Base-by-base conservation (phyloP, 192 early-diverging fungal species). In the Coemansia sp. region DNA sequence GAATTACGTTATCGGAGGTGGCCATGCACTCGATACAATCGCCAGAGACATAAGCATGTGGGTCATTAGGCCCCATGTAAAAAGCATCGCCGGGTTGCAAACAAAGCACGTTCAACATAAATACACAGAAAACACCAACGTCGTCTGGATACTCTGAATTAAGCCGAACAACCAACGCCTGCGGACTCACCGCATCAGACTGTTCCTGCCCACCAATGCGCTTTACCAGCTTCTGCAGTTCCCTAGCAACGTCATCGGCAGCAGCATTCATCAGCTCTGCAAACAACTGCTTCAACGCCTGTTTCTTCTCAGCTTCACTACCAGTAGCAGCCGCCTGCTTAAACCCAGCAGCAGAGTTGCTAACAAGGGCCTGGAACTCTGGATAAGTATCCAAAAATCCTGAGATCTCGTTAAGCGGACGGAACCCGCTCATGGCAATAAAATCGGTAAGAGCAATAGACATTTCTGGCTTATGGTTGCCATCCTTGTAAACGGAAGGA, bases 1-100 rank as follows among this genome's bases (percentile, higher is more conserved):
- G 91, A 5, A 99, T 92, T 3, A 99, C 97, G 72, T 99, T 99
- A 74, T 99, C 97, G 55, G 89, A 91, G 8, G 95, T 91, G 8
- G 97, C 97, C 97, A 99, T 99, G 76, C 96, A 98, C 78, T 99
- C 97, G 51, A 99, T 85, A 78, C 92, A 96, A 80, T 99, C 97
- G 80, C 96, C 96, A 58, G 88, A 95, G 51, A 98, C 73, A 65
- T 99, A 99, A 1, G 97, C 96, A 78, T 98, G 96, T 36, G 95
- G 97, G 71, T 97, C 96, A 73, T 97, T 96, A 5, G 96, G 95
- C 8, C 94, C 97, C 76, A 99, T 85, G 73, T 92, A 99, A 59
- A 99, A 93, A 7, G 91, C 94, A 41, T 98, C 89, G 2, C 96
- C 97, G 20, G 94, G 92, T 34, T 64, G 45, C 41, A 99, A 83